These are phyloP conservation scores for Musa troglodytarum DNA, from an alignment of 176 grass and related monocot species.

Conservation along the genomic window DNA sequence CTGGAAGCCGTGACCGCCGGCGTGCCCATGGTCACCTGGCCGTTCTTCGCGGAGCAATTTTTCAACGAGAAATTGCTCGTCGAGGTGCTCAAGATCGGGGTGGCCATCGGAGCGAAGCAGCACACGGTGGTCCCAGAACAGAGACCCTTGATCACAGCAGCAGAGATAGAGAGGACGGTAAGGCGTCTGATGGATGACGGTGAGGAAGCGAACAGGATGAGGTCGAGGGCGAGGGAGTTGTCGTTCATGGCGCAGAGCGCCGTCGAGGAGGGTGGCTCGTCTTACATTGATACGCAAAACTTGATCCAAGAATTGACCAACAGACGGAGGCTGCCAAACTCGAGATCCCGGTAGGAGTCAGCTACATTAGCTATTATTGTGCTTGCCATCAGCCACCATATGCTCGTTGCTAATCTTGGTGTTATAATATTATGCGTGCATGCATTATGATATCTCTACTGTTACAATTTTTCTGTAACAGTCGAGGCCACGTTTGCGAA, in stretches of 20 bases:
- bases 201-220: slow-evolving; percentile 7
- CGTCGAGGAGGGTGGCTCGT: slow-evolving; percentile 29
- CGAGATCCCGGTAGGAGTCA: too few species aligned
- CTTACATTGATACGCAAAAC: slow-evolving; percentile 9
- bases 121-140: neutral
- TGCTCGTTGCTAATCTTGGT: too few species aligned
- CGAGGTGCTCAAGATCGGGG: neutral
- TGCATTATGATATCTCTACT: too few species aligned
- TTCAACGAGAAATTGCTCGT: slow-evolving; percentile 1
- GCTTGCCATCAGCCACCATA: too few species aligned
- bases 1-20: neutral
- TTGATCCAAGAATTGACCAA: too few species aligned
- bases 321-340: too few species aligned
- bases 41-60: neutral
- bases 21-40: slow-evolving; percentile 1
- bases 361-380: too few species aligned
- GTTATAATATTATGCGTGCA: too few species aligned
- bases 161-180: neutral
- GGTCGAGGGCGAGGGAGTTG: slow-evolving; percentile 14
- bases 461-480: too few species aligned
- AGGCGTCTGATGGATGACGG: neutral
- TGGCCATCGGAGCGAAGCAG: neutral
- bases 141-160: neutral
- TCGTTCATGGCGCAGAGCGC: slow-evolving; percentile 14
- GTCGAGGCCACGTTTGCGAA: too few species aligned